These are phyloP conservation scores for Dujonia santamariae DNA, from an alignment of 1,139 yeast species.

Conservation along the genomic window DNA sequence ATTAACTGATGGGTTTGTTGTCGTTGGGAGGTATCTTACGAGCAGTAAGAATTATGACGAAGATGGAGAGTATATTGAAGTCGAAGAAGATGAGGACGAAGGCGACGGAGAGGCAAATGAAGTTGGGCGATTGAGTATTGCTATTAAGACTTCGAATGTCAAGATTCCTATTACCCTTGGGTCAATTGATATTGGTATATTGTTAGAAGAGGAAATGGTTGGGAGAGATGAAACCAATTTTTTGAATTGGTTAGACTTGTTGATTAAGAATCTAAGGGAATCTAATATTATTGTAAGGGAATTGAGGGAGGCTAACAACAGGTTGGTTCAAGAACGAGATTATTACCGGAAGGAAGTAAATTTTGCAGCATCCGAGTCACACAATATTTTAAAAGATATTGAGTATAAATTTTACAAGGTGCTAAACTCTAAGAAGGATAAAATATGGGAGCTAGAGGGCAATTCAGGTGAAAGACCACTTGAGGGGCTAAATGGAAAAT, in stretches of 20 bases:
- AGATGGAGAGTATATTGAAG: conserved; percentile 15
- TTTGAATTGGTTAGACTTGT: conserved; percentile 28
- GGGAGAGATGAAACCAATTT: conserved; percentile 15
- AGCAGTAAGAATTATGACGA: conserved; percentile 3
- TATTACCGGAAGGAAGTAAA: conserved; percentile 12
- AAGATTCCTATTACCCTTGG: conserved; percentile 26
- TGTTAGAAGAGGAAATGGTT: conserved; percentile 10
- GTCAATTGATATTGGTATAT: conserved; percentile 15
- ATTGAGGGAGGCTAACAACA: conserved; percentile 12
- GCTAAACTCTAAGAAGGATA: conserved; percentile 34
- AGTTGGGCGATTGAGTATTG: conserved; percentile 11
- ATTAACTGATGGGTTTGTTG: conserved; percentile 1
- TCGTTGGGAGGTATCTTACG: conserved; percentile 6
- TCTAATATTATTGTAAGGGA: conserved; percentile 7
- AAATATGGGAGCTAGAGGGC: conserved; percentile 29
- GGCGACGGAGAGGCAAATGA: neutral
- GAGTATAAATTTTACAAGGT: conserved; percentile 36
- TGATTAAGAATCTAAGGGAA: conserved; percentile 13
- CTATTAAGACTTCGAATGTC: conserved; percentile 20
- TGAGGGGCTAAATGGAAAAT: conserved; percentile 22
- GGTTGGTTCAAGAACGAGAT: conserved; percentile 16
- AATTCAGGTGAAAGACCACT: conserved; percentile 6
- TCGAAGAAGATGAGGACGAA: conserved; percentile 15
- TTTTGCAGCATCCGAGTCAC: conserved; percentile 17
- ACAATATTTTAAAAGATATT: conserved; percentile 27